Conservation (phyloP, 2,329 filamentous ascomycete genomes). For the Paecilomyces sp. region DNA sequence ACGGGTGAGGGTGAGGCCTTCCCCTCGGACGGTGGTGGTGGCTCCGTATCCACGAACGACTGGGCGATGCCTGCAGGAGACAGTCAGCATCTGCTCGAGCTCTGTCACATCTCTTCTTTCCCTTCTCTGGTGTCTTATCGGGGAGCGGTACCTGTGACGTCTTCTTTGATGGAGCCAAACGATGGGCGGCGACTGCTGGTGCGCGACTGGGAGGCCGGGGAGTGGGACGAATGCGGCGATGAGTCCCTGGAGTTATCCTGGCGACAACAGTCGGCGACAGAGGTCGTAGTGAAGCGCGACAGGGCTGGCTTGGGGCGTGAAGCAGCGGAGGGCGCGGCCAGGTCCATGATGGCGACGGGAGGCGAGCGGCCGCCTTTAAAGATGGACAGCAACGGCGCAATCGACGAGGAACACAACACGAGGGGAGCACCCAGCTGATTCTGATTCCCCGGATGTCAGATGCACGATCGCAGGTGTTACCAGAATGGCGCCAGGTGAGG, state of each 20-base stretch:
- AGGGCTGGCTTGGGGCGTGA: constrained; percentile 18
- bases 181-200: constrained; percentile 35
- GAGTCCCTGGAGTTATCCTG: constrained; percentile 19
- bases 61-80: constrained; percentile 31
- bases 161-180: constrained; percentile 39
- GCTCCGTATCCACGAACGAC: constrained; percentile 36
- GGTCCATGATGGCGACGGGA: constrained; percentile 1
- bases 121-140: background rate
- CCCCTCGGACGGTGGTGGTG: constrained; percentile 20
- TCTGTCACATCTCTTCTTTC: background rate
- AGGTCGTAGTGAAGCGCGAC: constrained; percentile 12
- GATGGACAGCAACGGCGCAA: constrained; percentile 4
- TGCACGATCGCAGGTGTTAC: background rate
- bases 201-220: constrained; percentile 28
- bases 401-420: constrained; percentile 9
- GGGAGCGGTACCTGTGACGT: constrained; percentile 28
- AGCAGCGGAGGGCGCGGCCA: constrained; percentile 14
- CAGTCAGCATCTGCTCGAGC: constrained; percentile 4
- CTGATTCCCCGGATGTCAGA: constrained; percentile 23
- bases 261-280: constrained; percentile 13
- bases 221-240: constrained; percentile 25
- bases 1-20: constrained; percentile 13
- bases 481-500: constrained; percentile 1
- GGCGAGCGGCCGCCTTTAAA: background rate
- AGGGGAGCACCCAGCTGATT: too few species aligned